A percentile compares a stretch with the other conserved stretches of the same genome.
Conservation (phyloP, 306 rosid species). For the Prunus mongolica region DNA sequence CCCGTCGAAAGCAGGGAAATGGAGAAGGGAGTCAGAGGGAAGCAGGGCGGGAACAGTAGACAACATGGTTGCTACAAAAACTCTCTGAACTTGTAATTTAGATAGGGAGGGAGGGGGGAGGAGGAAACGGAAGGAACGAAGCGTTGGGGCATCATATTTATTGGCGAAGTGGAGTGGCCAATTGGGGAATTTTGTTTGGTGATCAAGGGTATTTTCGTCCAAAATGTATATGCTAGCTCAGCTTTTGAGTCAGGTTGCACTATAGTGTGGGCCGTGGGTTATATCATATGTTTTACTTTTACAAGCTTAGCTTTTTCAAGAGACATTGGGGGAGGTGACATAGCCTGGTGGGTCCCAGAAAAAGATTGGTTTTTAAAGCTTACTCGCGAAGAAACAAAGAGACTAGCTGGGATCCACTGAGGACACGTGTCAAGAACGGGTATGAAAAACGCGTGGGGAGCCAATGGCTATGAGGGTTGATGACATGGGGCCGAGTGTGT, state of each 20-base stretch:
- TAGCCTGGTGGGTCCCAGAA: slow-evolving; percentile 31
- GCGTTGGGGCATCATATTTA: slow-evolving; percentile 55
- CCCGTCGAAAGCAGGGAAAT: slow-evolving; percentile 38
- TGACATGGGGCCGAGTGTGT: slow-evolving; percentile 11
- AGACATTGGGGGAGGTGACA: slow-evolving; percentile 17
- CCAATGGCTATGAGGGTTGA: slow-evolving; percentile 30
- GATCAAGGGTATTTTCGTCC: slow-evolving; percentile 35
- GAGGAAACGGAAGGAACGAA: slow-evolving; percentile 81
- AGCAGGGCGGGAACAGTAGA: slow-evolving; percentile 36
- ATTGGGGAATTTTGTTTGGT: background rate
- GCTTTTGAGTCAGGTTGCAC: slow-evolving; percentile 92
- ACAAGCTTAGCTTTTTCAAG: slow-evolving; percentile 19
- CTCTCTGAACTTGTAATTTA: background rate
- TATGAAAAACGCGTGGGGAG: background rate
- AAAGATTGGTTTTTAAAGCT: slow-evolving; percentile 36
- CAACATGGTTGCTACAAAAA: slow-evolving; percentile 46
- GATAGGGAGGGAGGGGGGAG: slow-evolving; percentile 39
- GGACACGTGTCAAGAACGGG: slow-evolving; percentile 3
- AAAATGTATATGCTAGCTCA: background rate
- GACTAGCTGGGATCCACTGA: slow-evolving; percentile 17
- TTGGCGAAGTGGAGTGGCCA: background rate
- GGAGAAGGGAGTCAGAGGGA: slow-evolving; percentile 33
- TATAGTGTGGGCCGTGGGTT: slow-evolving; percentile 23
- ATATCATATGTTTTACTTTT: background rate
- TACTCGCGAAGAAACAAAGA: slow-evolving; percentile 51